Evolutionary conservation across 2,329 filamentous ascomycete genomes (phyloP).

Genomic region (Mollisia scopiformis): DNA sequence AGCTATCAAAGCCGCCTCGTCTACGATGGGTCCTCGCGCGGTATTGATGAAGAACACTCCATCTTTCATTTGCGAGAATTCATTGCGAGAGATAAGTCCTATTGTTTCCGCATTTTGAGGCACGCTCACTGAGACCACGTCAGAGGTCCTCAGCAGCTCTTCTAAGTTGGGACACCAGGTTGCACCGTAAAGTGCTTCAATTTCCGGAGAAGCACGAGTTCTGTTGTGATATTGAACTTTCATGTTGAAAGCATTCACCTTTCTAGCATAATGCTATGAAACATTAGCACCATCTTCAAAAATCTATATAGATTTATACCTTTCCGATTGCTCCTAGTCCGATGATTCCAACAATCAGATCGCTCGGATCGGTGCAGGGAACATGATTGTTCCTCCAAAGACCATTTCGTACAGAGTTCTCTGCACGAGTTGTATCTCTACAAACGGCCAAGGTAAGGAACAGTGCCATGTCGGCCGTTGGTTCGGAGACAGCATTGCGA

Average conservation of each 20-base stretch:
- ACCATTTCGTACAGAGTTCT: slow-evolving; percentile 41
- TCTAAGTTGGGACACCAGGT: slow-evolving; percentile 70
- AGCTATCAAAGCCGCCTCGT: slow-evolving; percentile 74
- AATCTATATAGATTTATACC: slow-evolving; percentile 1
- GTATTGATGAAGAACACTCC: slow-evolving; percentile 80
- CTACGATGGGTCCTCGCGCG: slow-evolving; percentile 76
- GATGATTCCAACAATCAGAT: slow-evolving; percentile 60
- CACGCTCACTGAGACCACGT: slow-evolving; percentile 77
- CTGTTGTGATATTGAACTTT: slow-evolving; percentile 74
- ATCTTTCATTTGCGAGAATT: slow-evolving; percentile 78
- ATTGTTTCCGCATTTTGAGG: slow-evolving; percentile 73
- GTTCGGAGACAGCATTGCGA: slow-evolving; percentile 54
- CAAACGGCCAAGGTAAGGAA: slow-evolving; percentile 49
- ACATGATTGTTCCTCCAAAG: slow-evolving; percentile 42
- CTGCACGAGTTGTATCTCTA: slow-evolving; percentile 46
- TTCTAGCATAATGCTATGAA: slow-evolving; percentile 66
- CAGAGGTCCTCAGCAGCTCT: slow-evolving; percentile 65
- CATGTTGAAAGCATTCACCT: slow-evolving; percentile 76
- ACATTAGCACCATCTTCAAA: not conserved
- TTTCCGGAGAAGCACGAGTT: slow-evolving; percentile 52
- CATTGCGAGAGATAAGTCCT: slow-evolving; percentile 68
- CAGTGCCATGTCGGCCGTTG: slow-evolving; percentile 54
- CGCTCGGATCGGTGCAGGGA: slow-evolving; percentile 44
- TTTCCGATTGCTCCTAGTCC: slow-evolving; percentile 81
- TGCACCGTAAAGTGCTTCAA: slow-evolving; percentile 46